Evolutionary conservation across 306 rosid species (phyloP).

Genomic region (Acacia crassicarpa): DNA sequence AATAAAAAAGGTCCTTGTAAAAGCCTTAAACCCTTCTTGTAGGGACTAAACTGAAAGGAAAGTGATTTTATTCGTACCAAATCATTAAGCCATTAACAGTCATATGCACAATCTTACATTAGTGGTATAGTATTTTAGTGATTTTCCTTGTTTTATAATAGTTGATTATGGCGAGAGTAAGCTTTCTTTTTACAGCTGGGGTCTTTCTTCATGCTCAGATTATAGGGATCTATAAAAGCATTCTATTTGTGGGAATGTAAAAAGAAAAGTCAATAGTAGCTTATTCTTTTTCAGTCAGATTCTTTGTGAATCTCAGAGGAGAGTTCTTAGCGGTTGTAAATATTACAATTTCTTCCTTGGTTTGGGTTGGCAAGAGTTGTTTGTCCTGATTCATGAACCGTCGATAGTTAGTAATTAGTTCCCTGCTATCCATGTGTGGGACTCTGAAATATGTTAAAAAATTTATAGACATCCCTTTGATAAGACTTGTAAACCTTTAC

Average conservation of each 20-base stretch:
- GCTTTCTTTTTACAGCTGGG: too few species aligned
- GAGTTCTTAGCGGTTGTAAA: conserved; percentile 7
- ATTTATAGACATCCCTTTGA: not conserved
- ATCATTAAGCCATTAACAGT: not conserved
- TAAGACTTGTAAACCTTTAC: not conserved
- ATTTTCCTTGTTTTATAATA: not conserved
- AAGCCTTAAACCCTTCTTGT: not conserved
- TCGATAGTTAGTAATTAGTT: not conserved
- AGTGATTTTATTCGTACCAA: not conserved
- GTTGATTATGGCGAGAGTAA: not conserved
- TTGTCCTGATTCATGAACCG: not conserved
- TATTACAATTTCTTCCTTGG: not conserved
- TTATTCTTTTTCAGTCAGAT: not conserved
- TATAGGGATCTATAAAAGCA: not conserved
- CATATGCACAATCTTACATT: not conserved
- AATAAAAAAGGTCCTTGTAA: not conserved
- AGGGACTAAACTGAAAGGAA: not conserved
- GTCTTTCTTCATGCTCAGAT: not conserved
- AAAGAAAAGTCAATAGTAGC: not conserved
- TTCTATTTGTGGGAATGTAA: not conserved
- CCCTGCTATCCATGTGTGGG: not conserved
- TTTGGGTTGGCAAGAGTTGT: not conserved
- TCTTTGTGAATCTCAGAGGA: not conserved
- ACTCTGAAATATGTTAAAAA: not conserved
- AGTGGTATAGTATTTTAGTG: not conserved